Conservation (phyloP, 2,329 filamentous ascomycete species). For the Verticillium nubilum region DNA sequence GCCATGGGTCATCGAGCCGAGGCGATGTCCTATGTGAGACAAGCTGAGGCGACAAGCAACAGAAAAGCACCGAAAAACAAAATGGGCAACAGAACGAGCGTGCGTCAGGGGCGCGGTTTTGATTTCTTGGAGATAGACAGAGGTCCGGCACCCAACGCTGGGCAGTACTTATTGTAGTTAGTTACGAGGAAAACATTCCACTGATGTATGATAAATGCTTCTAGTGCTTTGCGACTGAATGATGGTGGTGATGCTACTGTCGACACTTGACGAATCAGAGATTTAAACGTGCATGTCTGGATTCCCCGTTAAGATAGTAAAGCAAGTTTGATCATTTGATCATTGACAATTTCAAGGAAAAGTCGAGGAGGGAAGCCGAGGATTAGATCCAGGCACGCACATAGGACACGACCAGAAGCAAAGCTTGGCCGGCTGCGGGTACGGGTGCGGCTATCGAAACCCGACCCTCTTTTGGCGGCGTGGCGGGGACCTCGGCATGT, state of each 20-base stretch:
- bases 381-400: no score
- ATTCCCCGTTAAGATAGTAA: no score
- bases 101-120: slow-evolving; percentile 6
- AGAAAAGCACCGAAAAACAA: slow-evolving; percentile 14
- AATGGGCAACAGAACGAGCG: slow-evolving; percentile 2
- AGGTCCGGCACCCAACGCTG: slow-evolving; percentile 34
- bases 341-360: no score
- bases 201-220: slow-evolving; percentile 2
- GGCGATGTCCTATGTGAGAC: slow-evolving; percentile 10
- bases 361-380: neutral
- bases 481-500: slow-evolving; percentile 12
- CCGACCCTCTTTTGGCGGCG: neutral
- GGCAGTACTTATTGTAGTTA: slow-evolving; percentile 19
- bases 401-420: neutral
- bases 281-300: no score
- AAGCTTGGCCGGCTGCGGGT: slow-evolving; percentile 1
- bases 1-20: no score
- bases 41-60: slow-evolving; percentile 13
- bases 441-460: slow-evolving; percentile 6
- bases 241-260: no score
- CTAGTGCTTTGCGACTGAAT: no score
- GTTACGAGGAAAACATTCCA: slow-evolving; percentile 4
- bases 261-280: no score
- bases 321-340: no score
- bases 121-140: slow-evolving; percentile 32